These are phyloP conservation scores for Cutaneotrichosporon cutaneum DNA, from an alignment of 1,284 basidiomycete genomes.

Conservation along the genomic window DNA sequence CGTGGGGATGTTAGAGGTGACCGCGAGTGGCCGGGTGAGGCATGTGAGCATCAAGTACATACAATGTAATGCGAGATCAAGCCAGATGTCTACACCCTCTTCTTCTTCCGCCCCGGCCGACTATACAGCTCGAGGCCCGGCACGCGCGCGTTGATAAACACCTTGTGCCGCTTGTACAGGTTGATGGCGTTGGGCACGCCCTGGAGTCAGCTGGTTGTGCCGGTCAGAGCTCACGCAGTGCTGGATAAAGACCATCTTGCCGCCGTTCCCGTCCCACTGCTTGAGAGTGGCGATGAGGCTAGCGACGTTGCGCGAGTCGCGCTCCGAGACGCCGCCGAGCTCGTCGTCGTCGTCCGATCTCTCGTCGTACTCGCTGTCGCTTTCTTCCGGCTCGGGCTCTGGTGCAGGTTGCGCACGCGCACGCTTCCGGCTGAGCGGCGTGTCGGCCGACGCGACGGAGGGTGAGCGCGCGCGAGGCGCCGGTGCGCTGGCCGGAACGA, in stretches of 20 bases:
- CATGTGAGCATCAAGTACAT: no score
- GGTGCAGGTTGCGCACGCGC: not conserved
- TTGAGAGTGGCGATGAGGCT: conserved; percentile 1
- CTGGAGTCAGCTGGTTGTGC: not conserved
- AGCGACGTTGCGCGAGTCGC: not conserved
- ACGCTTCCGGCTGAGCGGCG: conserved; percentile 26
- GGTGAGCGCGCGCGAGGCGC: conserved; percentile 9
- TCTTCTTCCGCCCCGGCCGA: not conserved
- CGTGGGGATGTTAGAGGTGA: no score
- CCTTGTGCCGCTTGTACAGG: conserved; percentile 10
- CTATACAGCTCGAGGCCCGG: not conserved
- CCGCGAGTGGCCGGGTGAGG: no score
- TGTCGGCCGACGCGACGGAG: not conserved
- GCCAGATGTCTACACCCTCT: not conserved
- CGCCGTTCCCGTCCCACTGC: conserved; percentile 5
- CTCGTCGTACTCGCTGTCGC: not conserved
- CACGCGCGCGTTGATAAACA: conserved; percentile 3
- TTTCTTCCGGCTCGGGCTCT: not conserved
- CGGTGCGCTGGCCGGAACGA: conserved; percentile 24
- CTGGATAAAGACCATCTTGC: conserved; percentile 1
- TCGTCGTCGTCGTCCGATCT: conserved; percentile 4
- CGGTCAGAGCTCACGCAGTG: not conserved
- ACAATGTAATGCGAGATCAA: no score
- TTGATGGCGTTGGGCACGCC: conserved; percentile 4
- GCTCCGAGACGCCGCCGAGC: not conserved